Conservation (phyloP, 1,284 basidiomycete genomes). For the Phaffia rhodozyma region DNA sequence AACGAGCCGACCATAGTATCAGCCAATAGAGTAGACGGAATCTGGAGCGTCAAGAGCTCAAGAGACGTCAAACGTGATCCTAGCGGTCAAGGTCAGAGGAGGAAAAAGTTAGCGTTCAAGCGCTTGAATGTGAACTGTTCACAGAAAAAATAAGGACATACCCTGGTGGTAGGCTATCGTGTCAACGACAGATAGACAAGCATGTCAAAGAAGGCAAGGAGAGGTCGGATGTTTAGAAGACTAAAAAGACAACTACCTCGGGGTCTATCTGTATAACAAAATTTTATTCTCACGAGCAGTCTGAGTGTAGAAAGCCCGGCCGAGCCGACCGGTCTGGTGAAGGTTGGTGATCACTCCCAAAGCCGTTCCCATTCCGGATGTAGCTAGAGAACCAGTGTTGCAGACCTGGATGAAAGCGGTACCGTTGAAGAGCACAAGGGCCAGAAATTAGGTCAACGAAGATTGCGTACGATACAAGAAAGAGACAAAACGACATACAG, state of each 20-base stretch:
- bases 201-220: neutral
- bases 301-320: conserved; percentile 77
- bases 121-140: neutral
- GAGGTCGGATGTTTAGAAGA: neutral
- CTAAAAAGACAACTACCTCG: neutral
- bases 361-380: conserved; percentile 86
- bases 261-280: too few species aligned
- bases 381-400: conserved; percentile 85
- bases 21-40: conserved; percentile 59
- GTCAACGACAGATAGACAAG: neutral
- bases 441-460: neutral
- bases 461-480: neutral
- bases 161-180: conserved; percentile 70
- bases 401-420: conserved; percentile 45
- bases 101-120: neutral
- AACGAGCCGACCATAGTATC: conserved; percentile 89
- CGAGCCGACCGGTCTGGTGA: conserved; percentile 59
- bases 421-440: too few species aligned
- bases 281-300: conserved; percentile 44
- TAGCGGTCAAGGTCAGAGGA: conserved; percentile 25
- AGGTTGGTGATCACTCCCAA: conserved; percentile 83
- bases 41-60: conserved; percentile 66
- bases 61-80: conserved; percentile 61
- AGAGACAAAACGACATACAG: neutral
- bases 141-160: conserved; percentile 25